Evolutionary conservation across 352 stramenopile species (phyloP).

Genomic region (Phytophthora cajani): DNA sequence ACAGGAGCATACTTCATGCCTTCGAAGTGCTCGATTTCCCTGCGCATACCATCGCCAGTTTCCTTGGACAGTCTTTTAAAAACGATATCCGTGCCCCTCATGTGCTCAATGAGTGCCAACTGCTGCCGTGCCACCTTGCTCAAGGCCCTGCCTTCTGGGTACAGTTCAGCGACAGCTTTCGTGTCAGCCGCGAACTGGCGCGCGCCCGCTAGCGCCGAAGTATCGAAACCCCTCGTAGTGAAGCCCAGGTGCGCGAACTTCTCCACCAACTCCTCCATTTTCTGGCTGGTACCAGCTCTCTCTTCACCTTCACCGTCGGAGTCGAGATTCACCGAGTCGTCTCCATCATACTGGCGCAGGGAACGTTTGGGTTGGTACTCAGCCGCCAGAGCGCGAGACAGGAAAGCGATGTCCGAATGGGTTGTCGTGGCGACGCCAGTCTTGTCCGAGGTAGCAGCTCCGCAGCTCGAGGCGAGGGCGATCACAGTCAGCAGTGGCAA

Average conservation of each 20-base stretch:
- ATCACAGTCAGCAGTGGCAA: neutral
- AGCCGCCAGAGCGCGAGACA: neutral
- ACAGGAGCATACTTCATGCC: neutral
- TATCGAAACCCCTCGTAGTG: neutral
- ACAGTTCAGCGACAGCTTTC: neutral
- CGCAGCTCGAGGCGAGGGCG: neutral
- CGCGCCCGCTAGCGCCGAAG: neutral
- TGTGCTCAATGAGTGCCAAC: neutral
- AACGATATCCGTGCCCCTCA: neutral
- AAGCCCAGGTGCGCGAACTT: neutral
- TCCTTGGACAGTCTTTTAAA: neutral
- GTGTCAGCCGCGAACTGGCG: neutral
- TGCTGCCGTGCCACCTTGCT: constrained; percentile 1
- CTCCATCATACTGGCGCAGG: neutral
- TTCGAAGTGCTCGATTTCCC: neutral
- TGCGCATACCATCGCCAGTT: constrained; percentile 3
- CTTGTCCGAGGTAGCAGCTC: neutral
- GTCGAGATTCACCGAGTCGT: neutral
- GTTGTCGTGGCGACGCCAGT: neutral
- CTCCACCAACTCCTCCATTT: neutral
- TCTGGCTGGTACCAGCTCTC: neutral
- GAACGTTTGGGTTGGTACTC: neutral
- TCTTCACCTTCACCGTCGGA: neutral
- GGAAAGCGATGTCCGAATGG: neutral
- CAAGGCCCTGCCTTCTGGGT: neutral